Percentiles rank a stretch among this genome's conserved stretches.
Evolutionary conservation across 2,329 filamentous ascomycete genomes (phyloP).

Genomic region (Aspergillus sp.): DNA sequence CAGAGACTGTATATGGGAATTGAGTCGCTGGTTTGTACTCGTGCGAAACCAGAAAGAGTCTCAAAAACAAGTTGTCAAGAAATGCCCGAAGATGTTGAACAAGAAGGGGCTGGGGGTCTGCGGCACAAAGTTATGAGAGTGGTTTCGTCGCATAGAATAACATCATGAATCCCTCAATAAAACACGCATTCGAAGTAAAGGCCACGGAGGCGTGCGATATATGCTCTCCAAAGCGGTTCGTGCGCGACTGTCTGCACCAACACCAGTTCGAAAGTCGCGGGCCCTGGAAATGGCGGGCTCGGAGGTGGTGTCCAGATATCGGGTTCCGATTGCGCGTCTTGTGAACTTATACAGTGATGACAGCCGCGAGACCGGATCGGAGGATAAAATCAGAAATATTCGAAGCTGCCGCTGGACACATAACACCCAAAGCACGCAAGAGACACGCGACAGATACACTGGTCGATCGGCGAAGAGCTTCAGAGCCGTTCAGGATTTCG

Average conservation of each 20-base stretch:
- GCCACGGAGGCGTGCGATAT: neutral
- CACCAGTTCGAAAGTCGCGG: neutral
- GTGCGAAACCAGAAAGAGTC: no score
- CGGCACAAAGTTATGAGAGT: slow-evolving; percentile 9
- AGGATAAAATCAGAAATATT: neutral
- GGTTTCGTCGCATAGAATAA: slow-evolving; percentile 7
- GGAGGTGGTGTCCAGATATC: neutral
- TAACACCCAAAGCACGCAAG: neutral
- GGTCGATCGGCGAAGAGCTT: slow-evolving; percentile 5
- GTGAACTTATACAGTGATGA: neutral
- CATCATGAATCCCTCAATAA: slow-evolving; percentile 12
- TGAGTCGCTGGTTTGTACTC: neutral
- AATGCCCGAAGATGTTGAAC: neutral
- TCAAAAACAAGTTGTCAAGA: neutral
- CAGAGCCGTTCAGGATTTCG: slow-evolving; percentile 11
- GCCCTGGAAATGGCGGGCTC: neutral
- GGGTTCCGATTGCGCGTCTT: neutral
- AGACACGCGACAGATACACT: neutral
- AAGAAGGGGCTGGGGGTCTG: neutral
- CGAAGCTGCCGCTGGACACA: neutral
- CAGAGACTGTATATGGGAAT: neutral
- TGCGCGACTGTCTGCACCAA: neutral
- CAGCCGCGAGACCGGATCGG: neutral
- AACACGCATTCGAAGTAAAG: neutral
- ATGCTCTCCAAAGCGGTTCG: neutral